Percentiles rank a stretch among this genome's conserved stretches.
Conservation (phyloP, 2,329 filamentous ascomycete genomes). For the Eutypa lata region DNA sequence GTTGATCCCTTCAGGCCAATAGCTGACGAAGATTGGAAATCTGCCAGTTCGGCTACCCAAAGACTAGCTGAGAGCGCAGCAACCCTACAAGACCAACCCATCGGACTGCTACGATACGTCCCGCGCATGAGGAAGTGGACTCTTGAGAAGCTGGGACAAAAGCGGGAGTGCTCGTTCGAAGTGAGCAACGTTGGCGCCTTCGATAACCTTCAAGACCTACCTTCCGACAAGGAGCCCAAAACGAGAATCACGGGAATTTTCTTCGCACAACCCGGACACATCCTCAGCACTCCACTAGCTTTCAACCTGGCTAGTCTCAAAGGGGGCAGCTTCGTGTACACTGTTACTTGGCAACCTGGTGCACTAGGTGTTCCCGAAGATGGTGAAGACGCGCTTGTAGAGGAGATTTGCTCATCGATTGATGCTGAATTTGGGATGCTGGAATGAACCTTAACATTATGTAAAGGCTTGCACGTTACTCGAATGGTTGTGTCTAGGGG, state of each 20-base stretch:
- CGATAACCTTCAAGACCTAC: slow-evolving; percentile 12
- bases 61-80: slow-evolving; percentile 28
- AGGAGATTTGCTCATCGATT: too few relatives aligned
- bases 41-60: slow-evolving; percentile 28
- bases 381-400: not conserved
- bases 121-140: slow-evolving; percentile 38
- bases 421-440: too few relatives aligned
- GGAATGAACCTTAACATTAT: too few relatives aligned
- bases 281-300: slow-evolving; percentile 31
- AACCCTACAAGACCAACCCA: slow-evolving; percentile 23
- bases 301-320: slow-evolving; percentile 40
- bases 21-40: slow-evolving; percentile 30
- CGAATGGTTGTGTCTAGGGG: too few relatives aligned
- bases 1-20: not conserved
- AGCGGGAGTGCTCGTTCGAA: slow-evolving; percentile 39
- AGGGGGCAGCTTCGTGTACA: slow-evolving; percentile 34
- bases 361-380: slow-evolving; percentile 28
- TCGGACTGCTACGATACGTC: slow-evolving; percentile 40
- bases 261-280: slow-evolving; percentile 42
- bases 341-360: slow-evolving; percentile 40
- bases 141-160: slow-evolving; percentile 32
- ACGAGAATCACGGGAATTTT: slow-evolving; percentile 32
- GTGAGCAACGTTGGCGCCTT: slow-evolving; percentile 43
- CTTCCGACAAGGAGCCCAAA: not conserved
- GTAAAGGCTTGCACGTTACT: too few relatives aligned